Conservation (phyloP, 495 filamentous ascomycete species). For the Trichoderma parareesei region DNA sequence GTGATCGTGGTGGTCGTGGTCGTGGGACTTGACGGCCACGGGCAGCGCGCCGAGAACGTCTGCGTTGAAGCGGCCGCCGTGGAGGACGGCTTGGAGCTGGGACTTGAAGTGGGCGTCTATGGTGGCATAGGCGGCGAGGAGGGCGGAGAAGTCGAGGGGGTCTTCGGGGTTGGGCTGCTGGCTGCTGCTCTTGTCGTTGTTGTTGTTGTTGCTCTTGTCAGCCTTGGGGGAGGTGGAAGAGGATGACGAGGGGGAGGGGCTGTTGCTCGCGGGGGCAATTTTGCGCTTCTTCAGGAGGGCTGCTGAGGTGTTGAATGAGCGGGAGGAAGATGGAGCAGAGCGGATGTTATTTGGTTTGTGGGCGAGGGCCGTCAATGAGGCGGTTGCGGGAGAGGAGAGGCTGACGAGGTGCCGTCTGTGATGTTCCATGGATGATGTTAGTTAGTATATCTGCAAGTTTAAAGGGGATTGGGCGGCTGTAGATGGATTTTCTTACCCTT, state of each 20-base stretch:
- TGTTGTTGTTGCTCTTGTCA: slow-evolving; percentile 13
- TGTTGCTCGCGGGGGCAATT: slow-evolving; percentile 4
- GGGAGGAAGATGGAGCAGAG: not conserved
- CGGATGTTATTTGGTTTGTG: not conserved
- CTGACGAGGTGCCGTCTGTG: not conserved
- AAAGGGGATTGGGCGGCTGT: not conserved
- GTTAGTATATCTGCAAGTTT: not conserved
- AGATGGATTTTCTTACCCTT: not conserved
- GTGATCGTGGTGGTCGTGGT: not conserved
- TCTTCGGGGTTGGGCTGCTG: slow-evolving; percentile 36
- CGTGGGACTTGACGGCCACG: not conserved
- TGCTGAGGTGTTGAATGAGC: slow-evolving; percentile 3
- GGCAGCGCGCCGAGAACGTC: slow-evolving; percentile 10
- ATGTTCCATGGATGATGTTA: not conserved
- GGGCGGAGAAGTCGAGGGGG: slow-evolving; percentile 58
- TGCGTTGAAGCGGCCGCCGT: slow-evolving; percentile 22
- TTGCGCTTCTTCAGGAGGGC: slow-evolving; percentile 13
- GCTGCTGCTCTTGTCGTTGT: slow-evolving; percentile 9
- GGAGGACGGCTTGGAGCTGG: slow-evolving; percentile 56
- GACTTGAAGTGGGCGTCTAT: slow-evolving; percentile 49
- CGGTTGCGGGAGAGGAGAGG: not conserved
- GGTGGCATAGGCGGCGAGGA: slow-evolving; percentile 51
- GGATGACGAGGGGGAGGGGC: not conserved
- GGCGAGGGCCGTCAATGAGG: not conserved
- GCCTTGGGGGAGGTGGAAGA: not conserved